phyloP scores from a whole-genome alignment of 495 filamentous ascomycete species.

The Copromyces sp. region DNA sequence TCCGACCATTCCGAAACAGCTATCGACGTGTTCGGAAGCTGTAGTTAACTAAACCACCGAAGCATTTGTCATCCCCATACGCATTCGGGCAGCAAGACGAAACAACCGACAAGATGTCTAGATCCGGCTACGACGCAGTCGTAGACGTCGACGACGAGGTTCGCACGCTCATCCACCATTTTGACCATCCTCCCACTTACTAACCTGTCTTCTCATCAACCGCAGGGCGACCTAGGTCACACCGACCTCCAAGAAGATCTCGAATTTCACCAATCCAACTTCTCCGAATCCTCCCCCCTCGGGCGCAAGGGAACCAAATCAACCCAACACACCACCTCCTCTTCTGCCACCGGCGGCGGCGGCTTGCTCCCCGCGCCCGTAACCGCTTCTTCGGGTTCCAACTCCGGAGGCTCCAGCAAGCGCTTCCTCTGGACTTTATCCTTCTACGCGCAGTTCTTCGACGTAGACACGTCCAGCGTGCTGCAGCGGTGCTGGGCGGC shows the following conservation, averaged over 20 bases:
- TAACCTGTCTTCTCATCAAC: not conserved
- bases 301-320: slow-evolving; percentile 35
- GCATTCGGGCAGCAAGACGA: not conserved
- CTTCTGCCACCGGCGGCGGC: slow-evolving; percentile 45
- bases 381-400: slow-evolving; percentile 31
- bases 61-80: not conserved
- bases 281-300: slow-evolving; percentile 43
- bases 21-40: not conserved
- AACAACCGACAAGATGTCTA: slow-evolving; percentile 49
- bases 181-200: not conserved
- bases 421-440: slow-evolving; percentile 82
- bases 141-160: slow-evolving; percentile 88
- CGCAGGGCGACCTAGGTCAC: slow-evolving; percentile 89
- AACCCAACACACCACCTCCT: not conserved
- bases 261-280: slow-evolving; percentile 87
- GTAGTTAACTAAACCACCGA: not conserved
- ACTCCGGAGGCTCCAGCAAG: slow-evolving; percentile 47
- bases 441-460: slow-evolving; percentile 97
- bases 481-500: slow-evolving; percentile 72
- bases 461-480: slow-evolving; percentile 87
- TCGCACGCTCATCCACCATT: not conserved
- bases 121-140: slow-evolving; percentile 89
- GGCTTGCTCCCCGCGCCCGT: slow-evolving; percentile 44
- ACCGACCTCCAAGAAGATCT: slow-evolving; percentile 97
- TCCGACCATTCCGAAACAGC: not conserved